Evolutionary conservation across 768 basidiomycete genomes (phyloP).

Genomic region (Suillus subalutaceus): DNA sequence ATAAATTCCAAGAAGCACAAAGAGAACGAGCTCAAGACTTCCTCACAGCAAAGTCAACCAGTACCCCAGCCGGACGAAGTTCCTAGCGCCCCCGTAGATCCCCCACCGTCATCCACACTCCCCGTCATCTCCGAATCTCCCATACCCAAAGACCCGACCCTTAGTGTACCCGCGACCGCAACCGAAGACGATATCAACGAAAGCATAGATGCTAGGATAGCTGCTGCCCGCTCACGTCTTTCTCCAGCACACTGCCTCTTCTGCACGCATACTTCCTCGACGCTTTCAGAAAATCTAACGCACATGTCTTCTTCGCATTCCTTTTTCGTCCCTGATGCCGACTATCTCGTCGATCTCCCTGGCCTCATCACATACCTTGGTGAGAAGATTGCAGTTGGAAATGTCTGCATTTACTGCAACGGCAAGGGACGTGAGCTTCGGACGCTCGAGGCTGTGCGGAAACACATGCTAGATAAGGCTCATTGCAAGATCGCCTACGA

Average conservation of each 20-base stretch:
- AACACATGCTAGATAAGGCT: conserved; percentile 94
- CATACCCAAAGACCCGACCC: conserved; percentile 18
- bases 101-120: conserved; percentile 9
- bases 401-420: conserved; percentile 91
- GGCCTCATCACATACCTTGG: conserved; percentile 87
- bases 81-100: conserved; percentile 18
- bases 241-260: conserved; percentile 81
- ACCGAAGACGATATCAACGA: conserved; percentile 51
- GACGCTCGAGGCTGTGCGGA: conserved; percentile 83
- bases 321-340: conserved; percentile 94
- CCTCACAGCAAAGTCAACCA: conserved; percentile 21
- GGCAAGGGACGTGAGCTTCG: conserved; percentile 81
- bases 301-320: conserved; percentile 92
- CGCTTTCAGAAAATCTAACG: conserved; percentile 66
- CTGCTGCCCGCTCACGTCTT: conserved; percentile 65
- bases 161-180: conserved; percentile 39
- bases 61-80: conserved; percentile 17
- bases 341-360: conserved; percentile 81
- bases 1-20: conserved; percentile 88
- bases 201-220: conserved; percentile 76
- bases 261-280: conserved; percentile 57
- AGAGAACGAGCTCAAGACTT: conserved; percentile 65
- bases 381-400: conserved; percentile 92
- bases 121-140: conserved; percentile 7
- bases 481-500: conserved; percentile 98